Evolutionary conservation across 805 yeast species (phyloP).

Genomic region (Ogataea philodendri): DNA sequence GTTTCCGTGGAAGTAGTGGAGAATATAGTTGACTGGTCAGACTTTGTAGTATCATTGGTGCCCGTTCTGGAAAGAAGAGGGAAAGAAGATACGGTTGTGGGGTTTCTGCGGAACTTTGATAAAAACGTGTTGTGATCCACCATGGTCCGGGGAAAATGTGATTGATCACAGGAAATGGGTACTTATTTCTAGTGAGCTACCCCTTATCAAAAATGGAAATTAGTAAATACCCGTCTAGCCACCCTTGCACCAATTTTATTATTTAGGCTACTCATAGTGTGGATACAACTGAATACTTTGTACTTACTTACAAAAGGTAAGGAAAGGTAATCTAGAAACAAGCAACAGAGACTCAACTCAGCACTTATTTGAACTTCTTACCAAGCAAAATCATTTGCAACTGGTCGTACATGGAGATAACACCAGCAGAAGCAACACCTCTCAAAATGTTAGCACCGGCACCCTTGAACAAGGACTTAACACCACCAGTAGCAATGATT

Average conservation of each 20-base stretch:
- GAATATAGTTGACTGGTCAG: slow-evolving; percentile 21
- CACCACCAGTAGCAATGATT: slow-evolving; percentile 96
- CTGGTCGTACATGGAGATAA: slow-evolving; percentile 96
- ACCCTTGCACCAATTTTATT: slow-evolving; percentile 1
- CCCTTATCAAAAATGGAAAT: slow-evolving; percentile 10
- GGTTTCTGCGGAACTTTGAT: slow-evolving; percentile 20
- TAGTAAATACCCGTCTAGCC: slow-evolving; percentile 3
- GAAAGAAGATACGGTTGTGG: slow-evolving; percentile 9
- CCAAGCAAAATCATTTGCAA: slow-evolving; percentile 93
- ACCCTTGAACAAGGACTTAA: slow-evolving; percentile 92
- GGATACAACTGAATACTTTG: slow-evolving; percentile 14
- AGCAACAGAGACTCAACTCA: slow-evolving; percentile 10
- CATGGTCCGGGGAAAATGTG: slow-evolving; percentile 10
- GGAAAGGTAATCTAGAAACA: slow-evolving; percentile 12
- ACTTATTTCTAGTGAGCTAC: slow-evolving; percentile 1
- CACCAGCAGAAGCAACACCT: slow-evolving; percentile 99
- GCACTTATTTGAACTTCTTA: slow-evolving; percentile 77
- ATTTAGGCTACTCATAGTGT: slow-evolving; percentile 1
- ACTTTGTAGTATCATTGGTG: slow-evolving; percentile 18
- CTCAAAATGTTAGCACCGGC: slow-evolving; percentile 99
- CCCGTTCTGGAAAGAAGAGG: slow-evolving; percentile 13
- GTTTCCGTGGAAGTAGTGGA: slow-evolving; percentile 17
- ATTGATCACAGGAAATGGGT: slow-evolving; percentile 1
- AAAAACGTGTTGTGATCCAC: slow-evolving; percentile 8
- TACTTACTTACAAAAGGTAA: slow-evolving; percentile 12